Percentiles rank a stretch among this genome's conserved stretches.
phyloP scores from a whole-genome alignment of 2,329 filamentous ascomycete species.

The Cladosporium sp. region DNA sequence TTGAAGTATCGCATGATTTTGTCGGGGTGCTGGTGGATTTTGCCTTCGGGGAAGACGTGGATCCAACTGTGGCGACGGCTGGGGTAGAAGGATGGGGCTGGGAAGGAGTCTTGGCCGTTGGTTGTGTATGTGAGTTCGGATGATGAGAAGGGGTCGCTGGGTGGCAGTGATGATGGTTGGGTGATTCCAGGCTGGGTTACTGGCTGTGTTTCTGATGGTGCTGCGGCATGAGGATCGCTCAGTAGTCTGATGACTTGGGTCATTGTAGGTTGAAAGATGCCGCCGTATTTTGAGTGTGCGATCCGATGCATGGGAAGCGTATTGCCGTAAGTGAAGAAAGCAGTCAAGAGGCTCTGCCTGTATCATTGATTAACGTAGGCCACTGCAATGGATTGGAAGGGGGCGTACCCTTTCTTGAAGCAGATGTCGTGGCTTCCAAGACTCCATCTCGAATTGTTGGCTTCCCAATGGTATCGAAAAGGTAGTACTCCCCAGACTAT shows the following conservation, averaged over 20 bases:
- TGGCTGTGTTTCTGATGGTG: slow-evolving; percentile 14
- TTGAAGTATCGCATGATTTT: slow-evolving; percentile 93
- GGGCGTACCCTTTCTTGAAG: slow-evolving; percentile 74
- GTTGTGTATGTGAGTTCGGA: slow-evolving; percentile 60
- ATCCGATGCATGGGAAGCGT: slow-evolving; percentile 83
- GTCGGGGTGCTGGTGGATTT: slow-evolving; percentile 80
- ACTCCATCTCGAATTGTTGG: slow-evolving; percentile 77
- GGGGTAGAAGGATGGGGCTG: slow-evolving; percentile 67
- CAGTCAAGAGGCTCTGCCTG: slow-evolving; percentile 55
- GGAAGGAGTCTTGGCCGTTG: slow-evolving; percentile 60
- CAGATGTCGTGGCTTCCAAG: slow-evolving; percentile 94
- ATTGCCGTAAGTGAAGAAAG: slow-evolving; percentile 87
- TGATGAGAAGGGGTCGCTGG: slow-evolving; percentile 53
- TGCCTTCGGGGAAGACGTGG: slow-evolving; percentile 94
- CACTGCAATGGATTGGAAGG: background rate
- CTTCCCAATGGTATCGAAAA: slow-evolving; percentile 64
- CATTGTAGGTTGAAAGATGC: slow-evolving; percentile 85
- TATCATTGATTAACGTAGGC: background rate
- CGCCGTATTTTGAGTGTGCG: slow-evolving; percentile 73
- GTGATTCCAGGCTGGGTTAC: slow-evolving; percentile 5
- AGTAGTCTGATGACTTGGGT: slow-evolving; percentile 80
- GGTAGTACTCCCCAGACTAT: slow-evolving; percentile 90
- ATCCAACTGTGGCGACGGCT: slow-evolving; percentile 76
- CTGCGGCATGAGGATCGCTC: slow-evolving; percentile 46
- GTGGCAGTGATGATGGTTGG: slow-evolving; percentile 19